Base-by-base conservation (phyloP, 306 rosid genomes). In the Sicyos edulis region DNA sequence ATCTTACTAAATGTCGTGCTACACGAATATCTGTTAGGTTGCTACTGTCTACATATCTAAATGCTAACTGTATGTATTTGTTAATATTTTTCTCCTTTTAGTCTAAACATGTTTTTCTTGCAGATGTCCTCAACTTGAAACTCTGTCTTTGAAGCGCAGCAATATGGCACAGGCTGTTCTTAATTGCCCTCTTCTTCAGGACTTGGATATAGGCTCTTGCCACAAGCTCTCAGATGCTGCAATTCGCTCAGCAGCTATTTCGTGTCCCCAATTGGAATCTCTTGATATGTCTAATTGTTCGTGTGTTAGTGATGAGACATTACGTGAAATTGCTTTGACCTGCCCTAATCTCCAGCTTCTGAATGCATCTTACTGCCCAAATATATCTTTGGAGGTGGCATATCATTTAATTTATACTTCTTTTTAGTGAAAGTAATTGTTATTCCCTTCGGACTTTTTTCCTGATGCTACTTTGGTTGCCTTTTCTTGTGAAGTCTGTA, bases 201-300 rank as follows among this genome's bases (percentile, higher is more conserved):
- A 87, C 59, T 88, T 95, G 75, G 97, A 95, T 83, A 86, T 95
- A 58, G 88, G 92, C 70, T 82, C 99, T 73, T 95, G 99, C 83
- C 97, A 91, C 82, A 95, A 95, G 84, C 99, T 95, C 77, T 90
- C 99, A 60, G 99, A 95, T 84, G 96, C 92, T 75, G 97, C 96
- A 10, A 88, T 95, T 81, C 96, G 99, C 16, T 86, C 95, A 24
- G 99, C 99, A 32, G 97, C 97, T 16, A 89, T 80, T 45, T 91
- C 99, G 19, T 95, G 97, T 72, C 86, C 97, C 37, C 99, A 91
- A 56, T 81, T 95, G 77, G 88, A 88, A 77, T 82, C 86, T n/a
- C 82, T 95, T 61, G 97, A 95, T 76, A 85, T 95, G 95, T 85
- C 97, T 24, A 95, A 89, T 82, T 91, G 96, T 77, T 86, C 92